Conservation (phyloP, 2,329 filamentous ascomycete genomes). For the Zymoseptoria brevis region DNA sequence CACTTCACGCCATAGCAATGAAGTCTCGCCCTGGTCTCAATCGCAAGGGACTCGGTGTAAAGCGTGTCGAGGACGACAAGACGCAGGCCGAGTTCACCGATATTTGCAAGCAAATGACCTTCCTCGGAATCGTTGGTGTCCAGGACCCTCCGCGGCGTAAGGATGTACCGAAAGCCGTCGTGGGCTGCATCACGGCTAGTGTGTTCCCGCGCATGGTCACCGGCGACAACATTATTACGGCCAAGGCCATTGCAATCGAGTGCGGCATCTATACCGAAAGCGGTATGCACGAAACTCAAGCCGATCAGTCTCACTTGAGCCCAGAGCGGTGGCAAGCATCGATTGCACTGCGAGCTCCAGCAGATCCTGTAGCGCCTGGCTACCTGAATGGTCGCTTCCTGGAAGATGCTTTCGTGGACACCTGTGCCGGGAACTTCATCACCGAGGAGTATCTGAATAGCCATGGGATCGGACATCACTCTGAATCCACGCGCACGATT, state of each 20-base stretch:
- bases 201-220: slow-evolving; percentile 69
- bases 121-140: slow-evolving; percentile 65
- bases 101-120: slow-evolving; percentile 64
- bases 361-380: too few relatives aligned
- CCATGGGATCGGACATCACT: too few relatives aligned
- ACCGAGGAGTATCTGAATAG: too few relatives aligned
- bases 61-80: slow-evolving; percentile 51
- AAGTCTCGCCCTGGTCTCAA: slow-evolving; percentile 38
- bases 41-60: slow-evolving; percentile 41
- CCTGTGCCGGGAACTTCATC: too few relatives aligned
- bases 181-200: slow-evolving; percentile 58
- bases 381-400: too few relatives aligned
- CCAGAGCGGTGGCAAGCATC: slow-evolving; percentile 75
- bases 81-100: slow-evolving; percentile 58
- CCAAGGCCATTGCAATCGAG: slow-evolving; percentile 63
- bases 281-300: slow-evolving; percentile 47
- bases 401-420: too few relatives aligned
- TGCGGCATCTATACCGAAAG: slow-evolving; percentile 55
- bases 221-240: slow-evolving; percentile 64
- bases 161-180: slow-evolving; percentile 60
- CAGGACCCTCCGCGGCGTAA: slow-evolving; percentile 65
- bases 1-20: slow-evolving; percentile 39
- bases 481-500: too few relatives aligned
- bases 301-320: slow-evolving; percentile 42
- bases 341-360: too few relatives aligned